Conservation (phyloP, 2,329 filamentous ascomycete genomes). For the Aspergillus pseudotamarii region DNA sequence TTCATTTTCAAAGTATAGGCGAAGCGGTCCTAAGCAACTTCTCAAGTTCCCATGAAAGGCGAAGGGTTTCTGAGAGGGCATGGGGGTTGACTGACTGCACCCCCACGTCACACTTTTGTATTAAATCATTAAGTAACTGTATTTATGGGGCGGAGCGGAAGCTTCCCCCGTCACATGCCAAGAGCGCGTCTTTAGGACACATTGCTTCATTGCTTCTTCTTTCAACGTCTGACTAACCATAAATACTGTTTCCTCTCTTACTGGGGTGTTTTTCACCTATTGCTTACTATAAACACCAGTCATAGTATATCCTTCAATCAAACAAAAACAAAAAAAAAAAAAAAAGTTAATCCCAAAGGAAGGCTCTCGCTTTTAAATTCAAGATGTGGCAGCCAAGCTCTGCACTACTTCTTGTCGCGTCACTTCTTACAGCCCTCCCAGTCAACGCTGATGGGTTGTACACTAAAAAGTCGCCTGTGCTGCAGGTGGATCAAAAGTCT, state of each 20-base stretch:
- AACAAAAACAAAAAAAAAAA: neutral
- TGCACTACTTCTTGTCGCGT: constrained; percentile 55
- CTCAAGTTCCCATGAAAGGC: neutral
- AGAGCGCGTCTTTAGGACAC: constrained; percentile 43
- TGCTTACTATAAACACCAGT: neutral
- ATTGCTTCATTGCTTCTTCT: constrained; percentile 30
- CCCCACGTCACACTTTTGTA: neutral
- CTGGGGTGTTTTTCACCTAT: neutral
- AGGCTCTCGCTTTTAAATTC: constrained; percentile 5
- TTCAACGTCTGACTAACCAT: constrained; percentile 4
- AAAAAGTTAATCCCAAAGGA: neutral
- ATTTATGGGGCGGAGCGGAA: constrained; percentile 8
- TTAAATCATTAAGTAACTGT: neutral
- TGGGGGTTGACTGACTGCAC: neutral
- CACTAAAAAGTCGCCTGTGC: constrained; percentile 79
- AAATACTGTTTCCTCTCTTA: neutral
- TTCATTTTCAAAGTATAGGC: neutral
- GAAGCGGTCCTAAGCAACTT: neutral
- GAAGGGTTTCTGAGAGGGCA: neutral
- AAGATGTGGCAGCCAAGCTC: constrained; percentile 44
- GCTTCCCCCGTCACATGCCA: constrained; percentile 33
- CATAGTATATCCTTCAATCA: neutral
- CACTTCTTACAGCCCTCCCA: constrained; percentile 67
- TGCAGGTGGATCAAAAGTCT: constrained; percentile 76
- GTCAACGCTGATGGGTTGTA: constrained; percentile 75